Percentiles rank a stretch among this genome's conserved stretches.
Evolutionary conservation across 2,329 filamentous ascomycete species (phyloP).

Genomic region (Aspergillus sp.): DNA sequence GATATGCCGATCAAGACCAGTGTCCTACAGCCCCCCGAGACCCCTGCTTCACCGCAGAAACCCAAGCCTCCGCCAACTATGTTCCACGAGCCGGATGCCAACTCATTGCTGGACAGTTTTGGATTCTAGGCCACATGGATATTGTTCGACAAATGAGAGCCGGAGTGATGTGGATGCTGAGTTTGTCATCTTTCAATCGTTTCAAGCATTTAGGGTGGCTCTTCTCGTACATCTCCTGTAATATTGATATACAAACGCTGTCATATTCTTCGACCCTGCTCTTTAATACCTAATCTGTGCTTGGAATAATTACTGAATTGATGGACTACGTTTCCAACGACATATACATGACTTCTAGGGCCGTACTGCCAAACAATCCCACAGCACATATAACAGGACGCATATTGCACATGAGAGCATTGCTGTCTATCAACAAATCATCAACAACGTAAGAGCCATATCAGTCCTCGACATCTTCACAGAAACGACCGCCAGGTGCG

Average conservation of each 20-base stretch:
- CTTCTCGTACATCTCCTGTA: slow-evolving; percentile 1
- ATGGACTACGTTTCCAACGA: no score
- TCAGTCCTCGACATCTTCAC: not conserved
- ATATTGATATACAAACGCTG: not conserved
- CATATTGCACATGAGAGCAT: not conserved
- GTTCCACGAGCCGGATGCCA: slow-evolving; percentile 90
- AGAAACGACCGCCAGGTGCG: not conserved
- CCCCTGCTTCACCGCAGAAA: slow-evolving; percentile 27
- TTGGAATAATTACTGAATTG: no score
- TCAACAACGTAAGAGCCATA: not conserved
- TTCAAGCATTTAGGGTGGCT: no score
- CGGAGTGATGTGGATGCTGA: not conserved
- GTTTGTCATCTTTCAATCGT: no score
- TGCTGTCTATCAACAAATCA: not conserved
- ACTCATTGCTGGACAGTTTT: slow-evolving; percentile 86
- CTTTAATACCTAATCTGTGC: not conserved
- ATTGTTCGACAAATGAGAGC: not conserved
- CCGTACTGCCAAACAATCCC: not conserved
- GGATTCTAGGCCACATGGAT: slow-evolving; percentile 61
- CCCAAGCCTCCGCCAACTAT: slow-evolving; percentile 66
- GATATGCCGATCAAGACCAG: slow-evolving; percentile 55
- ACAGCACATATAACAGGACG: not conserved
- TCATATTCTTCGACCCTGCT: not conserved
- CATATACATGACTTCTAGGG: not conserved
- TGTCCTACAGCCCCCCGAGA: slow-evolving; percentile 38